A percentile compares a stretch with the other conserved stretches of the same genome.
phyloP scores from a whole-genome alignment of 345 rosid species.

The Pugionium dolabratum region DNA sequence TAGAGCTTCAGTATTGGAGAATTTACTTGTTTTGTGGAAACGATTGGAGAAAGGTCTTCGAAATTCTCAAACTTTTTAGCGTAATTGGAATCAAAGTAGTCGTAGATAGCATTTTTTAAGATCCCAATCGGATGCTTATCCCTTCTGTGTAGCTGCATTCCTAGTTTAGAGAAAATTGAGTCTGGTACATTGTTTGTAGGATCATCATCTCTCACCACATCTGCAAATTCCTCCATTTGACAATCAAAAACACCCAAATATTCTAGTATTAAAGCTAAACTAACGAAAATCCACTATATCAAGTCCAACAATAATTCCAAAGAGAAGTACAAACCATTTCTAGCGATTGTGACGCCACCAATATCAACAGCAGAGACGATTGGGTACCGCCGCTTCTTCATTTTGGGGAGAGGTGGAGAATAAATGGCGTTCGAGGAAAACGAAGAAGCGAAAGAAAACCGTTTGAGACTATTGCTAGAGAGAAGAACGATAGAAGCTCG shows the following conservation, averaged over 20 bases:
- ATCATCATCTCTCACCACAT: slow-evolving; percentile 90
- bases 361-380: slow-evolving; percentile 66
- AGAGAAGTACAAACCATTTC: slow-evolving; percentile 51
- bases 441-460: slow-evolving; percentile 43
- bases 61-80: slow-evolving; percentile 63
- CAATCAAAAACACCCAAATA: neutral
- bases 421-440: slow-evolving; percentile 47
- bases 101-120: slow-evolving; percentile 79
- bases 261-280: neutral
- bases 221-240: slow-evolving; percentile 45
- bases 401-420: slow-evolving; percentile 42
- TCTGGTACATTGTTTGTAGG: slow-evolving; percentile 95
- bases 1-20: slow-evolving; percentile 2
- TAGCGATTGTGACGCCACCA: slow-evolving; percentile 68
- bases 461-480: slow-evolving; percentile 35
- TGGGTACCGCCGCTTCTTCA: slow-evolving; percentile 52
- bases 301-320: neutral
- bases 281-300: neutral
- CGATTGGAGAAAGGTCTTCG: slow-evolving; percentile 87
- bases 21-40: slow-evolving; percentile 76
- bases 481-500: slow-evolving; percentile 41
- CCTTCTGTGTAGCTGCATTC: slow-evolving; percentile 82
- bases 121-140: slow-evolving; percentile 85
- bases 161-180: slow-evolving; percentile 77
- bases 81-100: slow-evolving; percentile 80